Conservation (phyloP, 768 basidiomycete genomes). For the Hydnomerulius pinastri region DNA sequence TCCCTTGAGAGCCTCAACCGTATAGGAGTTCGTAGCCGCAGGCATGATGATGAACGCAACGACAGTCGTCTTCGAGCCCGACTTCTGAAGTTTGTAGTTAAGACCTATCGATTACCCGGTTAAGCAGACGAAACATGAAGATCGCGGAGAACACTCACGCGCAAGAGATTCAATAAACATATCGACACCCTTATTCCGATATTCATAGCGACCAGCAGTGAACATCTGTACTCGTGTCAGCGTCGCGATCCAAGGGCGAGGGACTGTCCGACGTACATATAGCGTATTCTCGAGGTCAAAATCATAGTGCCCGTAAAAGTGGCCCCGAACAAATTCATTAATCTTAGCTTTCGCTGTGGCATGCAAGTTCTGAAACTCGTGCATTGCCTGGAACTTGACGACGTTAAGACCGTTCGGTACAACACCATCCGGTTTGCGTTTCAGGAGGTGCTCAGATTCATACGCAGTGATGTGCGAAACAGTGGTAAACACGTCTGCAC, state of each 20-base stretch:
- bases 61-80: slow-evolving; percentile 76
- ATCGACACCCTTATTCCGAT: slow-evolving; percentile 98
- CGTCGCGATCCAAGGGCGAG: background rate
- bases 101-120: slow-evolving; percentile 37
- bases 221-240: slow-evolving; percentile 67
- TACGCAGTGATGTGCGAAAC: slow-evolving; percentile 98
- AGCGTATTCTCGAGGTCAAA: slow-evolving; percentile 93
- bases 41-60: slow-evolving; percentile 99
- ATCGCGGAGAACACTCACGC: slow-evolving; percentile 49
- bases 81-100: slow-evolving; percentile 62
- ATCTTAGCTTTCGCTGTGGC: slow-evolving; percentile 95
- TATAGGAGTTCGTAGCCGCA: slow-evolving; percentile 93
- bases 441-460: slow-evolving; percentile 93
- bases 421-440: slow-evolving; percentile 96
- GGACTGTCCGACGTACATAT: slow-evolving; percentile 68
- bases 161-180: slow-evolving; percentile 99
- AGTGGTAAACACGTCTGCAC: slow-evolving; percentile 98
- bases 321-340: slow-evolving; percentile 95
- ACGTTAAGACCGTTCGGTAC: slow-evolving; percentile 98
- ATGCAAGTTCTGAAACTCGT: slow-evolving; percentile 98
- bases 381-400: slow-evolving; percentile 98
- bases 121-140: background rate
- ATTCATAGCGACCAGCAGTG: slow-evolving; percentile 99
- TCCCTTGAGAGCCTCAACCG: slow-evolving; percentile 94
- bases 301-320: slow-evolving; percentile 97